These are phyloP conservation scores for Lotmaria passim DNA, from an alignment of 208 protist genomes.

Conservation along the genomic window DNA sequence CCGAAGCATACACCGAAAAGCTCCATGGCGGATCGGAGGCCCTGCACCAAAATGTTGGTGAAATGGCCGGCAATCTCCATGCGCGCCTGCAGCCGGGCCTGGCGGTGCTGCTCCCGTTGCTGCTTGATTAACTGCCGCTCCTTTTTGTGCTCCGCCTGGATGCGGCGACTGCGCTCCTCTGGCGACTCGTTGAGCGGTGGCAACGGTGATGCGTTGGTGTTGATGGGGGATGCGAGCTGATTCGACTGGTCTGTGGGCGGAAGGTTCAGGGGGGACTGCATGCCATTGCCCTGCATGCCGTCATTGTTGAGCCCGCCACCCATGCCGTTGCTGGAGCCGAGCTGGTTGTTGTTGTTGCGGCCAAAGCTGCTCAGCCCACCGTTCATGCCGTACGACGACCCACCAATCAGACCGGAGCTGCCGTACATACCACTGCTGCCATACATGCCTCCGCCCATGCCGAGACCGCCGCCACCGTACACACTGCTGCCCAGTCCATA, in stretches of 20 bases:
- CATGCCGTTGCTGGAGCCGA: conserved; percentile 27
- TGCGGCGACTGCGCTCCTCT: conserved; percentile 56
- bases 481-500: conserved; percentile 43
- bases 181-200: conserved; percentile 67
- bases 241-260: conserved; percentile 20
- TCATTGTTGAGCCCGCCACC: conserved; percentile 22
- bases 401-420: conserved; percentile 31
- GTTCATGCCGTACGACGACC: conserved; percentile 25
- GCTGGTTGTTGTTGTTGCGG: conserved; percentile 11
- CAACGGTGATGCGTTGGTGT: conserved; percentile 31
- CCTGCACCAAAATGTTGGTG: conserved; percentile 81
- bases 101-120: conserved; percentile 68
- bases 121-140: conserved; percentile 69
- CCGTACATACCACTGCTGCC: conserved; percentile 37
- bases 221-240: conserved; percentile 48
- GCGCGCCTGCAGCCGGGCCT: conserved; percentile 70
- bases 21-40: conserved; percentile 78
- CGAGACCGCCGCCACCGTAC: conserved; percentile 33
- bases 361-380: conserved; percentile 27
- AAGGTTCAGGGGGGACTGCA: conserved; percentile 19
- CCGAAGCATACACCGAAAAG: conserved; percentile 85
- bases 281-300: conserved; percentile 13
- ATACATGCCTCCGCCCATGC: conserved; percentile 31
- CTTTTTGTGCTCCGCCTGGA: conserved; percentile 63
- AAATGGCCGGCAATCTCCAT: conserved; percentile 81